Evolutionary conservation across 805 yeast genomes (phyloP).

Genomic region (Nakazawaea holstii): DNA sequence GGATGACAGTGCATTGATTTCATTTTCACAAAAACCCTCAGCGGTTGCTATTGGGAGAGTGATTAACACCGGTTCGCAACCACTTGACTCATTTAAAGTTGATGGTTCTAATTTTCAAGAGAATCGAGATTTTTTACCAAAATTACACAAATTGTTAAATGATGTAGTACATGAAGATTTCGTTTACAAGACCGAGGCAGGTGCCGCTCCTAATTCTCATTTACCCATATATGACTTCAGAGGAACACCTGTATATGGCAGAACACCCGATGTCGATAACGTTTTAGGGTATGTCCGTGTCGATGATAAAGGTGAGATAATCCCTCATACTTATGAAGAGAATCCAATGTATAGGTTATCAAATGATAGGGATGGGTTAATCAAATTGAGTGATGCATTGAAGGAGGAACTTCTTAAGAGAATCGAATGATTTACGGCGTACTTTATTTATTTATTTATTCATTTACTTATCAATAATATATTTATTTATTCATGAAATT

Average conservation of each 20-base stretch:
- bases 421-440: not conserved
- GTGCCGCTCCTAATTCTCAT: conserved; percentile 42
- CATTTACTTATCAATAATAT: conserved; percentile 2
- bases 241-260: conserved; percentile 54
- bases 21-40: conserved; percentile 24
- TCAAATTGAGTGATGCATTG: conserved; percentile 47
- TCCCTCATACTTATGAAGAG: conserved; percentile 47
- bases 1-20: conserved; percentile 14
- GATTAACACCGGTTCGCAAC: not conserved
- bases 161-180: conserved; percentile 37
- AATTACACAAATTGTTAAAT: conserved; percentile 19
- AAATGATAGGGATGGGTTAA: conserved; percentile 39
- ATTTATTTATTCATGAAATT: not conserved
- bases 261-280: conserved; percentile 68
- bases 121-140: conserved; percentile 18
- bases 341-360: conserved; percentile 56
- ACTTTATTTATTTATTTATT: not conserved
- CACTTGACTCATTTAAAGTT: conserved; percentile 10
- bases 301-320: conserved; percentile 46
- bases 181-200: conserved; percentile 50
- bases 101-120: conserved; percentile 20
- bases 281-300: conserved; percentile 67
- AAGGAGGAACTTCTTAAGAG: conserved; percentile 28
- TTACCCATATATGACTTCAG: conserved; percentile 74
- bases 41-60: conserved; percentile 19